Conservation (phyloP, 352 stramenopile genomes). For the Pythium biforme region DNA sequence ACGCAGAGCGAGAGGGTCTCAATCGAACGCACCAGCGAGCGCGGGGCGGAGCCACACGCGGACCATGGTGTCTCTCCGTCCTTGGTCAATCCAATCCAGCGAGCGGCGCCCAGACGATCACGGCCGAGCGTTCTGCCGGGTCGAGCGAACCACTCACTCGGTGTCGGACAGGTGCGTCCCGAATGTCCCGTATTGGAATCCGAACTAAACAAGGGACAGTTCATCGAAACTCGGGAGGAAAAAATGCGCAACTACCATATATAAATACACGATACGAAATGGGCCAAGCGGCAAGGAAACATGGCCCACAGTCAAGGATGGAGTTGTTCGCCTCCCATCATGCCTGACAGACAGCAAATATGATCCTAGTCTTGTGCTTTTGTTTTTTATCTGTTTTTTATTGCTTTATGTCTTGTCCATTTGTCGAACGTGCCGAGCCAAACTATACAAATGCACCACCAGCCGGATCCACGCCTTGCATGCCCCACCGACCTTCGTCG, state of each 20-base stretch:
- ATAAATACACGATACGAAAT: no score
- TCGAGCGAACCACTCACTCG: conserved; percentile 33
- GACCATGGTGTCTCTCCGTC: conserved; percentile 49
- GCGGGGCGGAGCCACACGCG: conserved; percentile 69
- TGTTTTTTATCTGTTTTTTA: conserved; percentile 13
- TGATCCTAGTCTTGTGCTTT: not conserved
- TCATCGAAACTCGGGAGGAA: no score
- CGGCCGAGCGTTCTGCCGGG: conserved; percentile 25
- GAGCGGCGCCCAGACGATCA: conserved; percentile 27
- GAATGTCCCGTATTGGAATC: conserved; percentile 24
- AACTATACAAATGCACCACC: conserved; percentile 37
- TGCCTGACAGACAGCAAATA: not conserved
- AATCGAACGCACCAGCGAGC: conserved; percentile 38
- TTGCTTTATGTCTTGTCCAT: conserved; percentile 28
- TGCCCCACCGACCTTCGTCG: not conserved
- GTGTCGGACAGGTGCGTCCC: conserved; percentile 21
- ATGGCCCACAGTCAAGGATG: no score
- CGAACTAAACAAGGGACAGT: conserved; percentile 16
- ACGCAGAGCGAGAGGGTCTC: not conserved
- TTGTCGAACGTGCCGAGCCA: conserved; percentile 27
- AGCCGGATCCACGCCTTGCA: conserved; percentile 15
- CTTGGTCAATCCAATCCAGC: conserved; percentile 24
- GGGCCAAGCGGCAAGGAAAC: no score
- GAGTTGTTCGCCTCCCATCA: not conserved
- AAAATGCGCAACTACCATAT: no score